Evolutionary conservation across 345 rosid species (phyloP).

Genomic region (Citrus hindsii): DNA sequence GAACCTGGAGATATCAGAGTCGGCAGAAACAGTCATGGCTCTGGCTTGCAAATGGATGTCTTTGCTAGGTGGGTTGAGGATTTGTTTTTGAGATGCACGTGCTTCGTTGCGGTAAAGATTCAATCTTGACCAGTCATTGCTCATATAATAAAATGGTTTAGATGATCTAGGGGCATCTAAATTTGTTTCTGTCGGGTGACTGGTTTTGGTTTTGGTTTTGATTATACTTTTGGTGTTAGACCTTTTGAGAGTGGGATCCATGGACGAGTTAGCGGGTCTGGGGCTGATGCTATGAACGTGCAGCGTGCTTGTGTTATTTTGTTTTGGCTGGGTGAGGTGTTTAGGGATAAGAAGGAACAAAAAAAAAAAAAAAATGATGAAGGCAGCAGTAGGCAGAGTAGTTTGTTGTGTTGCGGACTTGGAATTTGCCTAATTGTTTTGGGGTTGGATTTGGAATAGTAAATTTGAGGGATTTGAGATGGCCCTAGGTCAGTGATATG

Average conservation of each 20-base stretch:
- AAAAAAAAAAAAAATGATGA: not conserved
- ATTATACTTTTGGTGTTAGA: constrained; percentile 5
- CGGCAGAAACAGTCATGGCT: constrained; percentile 49
- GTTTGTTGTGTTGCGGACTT: not conserved
- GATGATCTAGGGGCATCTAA: constrained; percentile 20
- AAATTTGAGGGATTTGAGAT: not conserved
- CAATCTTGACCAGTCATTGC: constrained; percentile 18
- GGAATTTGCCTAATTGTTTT: not conserved
- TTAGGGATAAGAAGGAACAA: not conserved
- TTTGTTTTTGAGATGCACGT: constrained; percentile 18
- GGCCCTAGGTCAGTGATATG: not conserved
- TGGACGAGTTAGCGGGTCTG: constrained; percentile 15
- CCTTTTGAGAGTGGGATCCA: constrained; percentile 35
- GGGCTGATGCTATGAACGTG: constrained; percentile 34
- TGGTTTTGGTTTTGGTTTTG: constrained; percentile 4
- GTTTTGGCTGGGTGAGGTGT: not conserved
- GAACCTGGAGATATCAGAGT: constrained; percentile 36
- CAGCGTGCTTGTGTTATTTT: constrained; percentile 27
- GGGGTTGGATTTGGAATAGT: not conserved
- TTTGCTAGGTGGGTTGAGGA: not conserved
- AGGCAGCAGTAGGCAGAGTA: not conserved
- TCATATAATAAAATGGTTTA: constrained; percentile 16
- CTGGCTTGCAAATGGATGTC: constrained; percentile 48
- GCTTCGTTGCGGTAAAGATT: constrained; percentile 17
- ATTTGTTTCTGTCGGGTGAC: constrained; percentile 16